Evolutionary conservation across 805 yeast species (phyloP).

Genomic region (Yamadazyma akitaensis): DNA sequence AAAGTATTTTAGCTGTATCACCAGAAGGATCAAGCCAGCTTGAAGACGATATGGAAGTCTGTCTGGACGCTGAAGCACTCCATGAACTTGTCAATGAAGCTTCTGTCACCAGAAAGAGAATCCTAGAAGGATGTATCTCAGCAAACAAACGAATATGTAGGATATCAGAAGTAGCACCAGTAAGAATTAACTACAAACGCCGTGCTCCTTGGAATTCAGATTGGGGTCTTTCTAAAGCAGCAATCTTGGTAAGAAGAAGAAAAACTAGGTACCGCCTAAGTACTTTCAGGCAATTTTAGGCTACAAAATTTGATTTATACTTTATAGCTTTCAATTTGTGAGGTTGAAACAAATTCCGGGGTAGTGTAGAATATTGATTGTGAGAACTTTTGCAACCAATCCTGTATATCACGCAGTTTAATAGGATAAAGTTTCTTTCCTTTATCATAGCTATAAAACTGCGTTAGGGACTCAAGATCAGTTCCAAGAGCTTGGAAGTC

Average conservation of each 20-base stretch:
- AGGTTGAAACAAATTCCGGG: too few species aligned
- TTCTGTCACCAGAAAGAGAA: neutral
- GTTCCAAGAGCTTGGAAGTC: too few species aligned
- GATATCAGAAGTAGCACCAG: neutral
- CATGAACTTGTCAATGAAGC: neutral
- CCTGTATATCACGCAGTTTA: neutral
- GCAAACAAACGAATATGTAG: neutral
- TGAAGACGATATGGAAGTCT: neutral
- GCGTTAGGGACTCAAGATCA: too few species aligned
- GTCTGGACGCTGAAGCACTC: neutral
- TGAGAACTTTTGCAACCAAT: neutral
- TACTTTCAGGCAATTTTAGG: neutral
- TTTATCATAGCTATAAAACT: too few species aligned
- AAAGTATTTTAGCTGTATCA: neutral
- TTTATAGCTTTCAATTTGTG: too few species aligned
- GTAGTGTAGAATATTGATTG: too few species aligned
- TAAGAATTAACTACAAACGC: neutral
- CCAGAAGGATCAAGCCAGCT: neutral
- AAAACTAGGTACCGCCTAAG: neutral
- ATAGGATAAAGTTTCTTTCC: too few species aligned
- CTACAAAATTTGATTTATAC: too few species aligned
- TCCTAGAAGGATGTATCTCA: neutral
- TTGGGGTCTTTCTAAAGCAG: neutral
- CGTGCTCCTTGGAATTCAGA: neutral
- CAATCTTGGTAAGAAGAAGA: neutral